Evolutionary conservation across 306 rosid species (phyloP).

Genomic region (Pterocarpus macrocarpus): DNA sequence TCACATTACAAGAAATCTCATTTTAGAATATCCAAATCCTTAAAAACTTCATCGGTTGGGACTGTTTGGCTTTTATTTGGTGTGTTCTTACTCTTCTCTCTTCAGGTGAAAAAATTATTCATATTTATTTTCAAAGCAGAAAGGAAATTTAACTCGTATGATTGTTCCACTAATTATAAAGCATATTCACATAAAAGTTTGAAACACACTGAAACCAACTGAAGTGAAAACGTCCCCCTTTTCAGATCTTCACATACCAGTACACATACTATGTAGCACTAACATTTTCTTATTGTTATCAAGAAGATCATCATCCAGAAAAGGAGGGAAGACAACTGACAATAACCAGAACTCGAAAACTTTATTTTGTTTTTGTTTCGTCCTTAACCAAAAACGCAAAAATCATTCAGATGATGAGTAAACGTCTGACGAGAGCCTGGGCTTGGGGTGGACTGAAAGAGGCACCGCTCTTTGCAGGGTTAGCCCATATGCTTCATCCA

Average conservation of each 20-base stretch:
- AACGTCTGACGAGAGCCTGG: constrained; percentile 53
- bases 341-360: background rate
- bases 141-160: background rate
- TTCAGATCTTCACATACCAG: background rate
- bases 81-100: background rate
- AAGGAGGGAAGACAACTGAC: background rate
- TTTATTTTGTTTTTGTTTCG: background rate
- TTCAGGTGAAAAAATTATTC: background rate
- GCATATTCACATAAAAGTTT: background rate
- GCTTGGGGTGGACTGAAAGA: constrained; percentile 59
- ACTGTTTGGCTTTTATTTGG: background rate
- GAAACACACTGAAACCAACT: background rate
- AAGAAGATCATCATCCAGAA: background rate
- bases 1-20: too few relatives aligned
- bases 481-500: constrained; percentile 83
- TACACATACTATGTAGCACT: background rate
- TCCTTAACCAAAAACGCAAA: background rate
- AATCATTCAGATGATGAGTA: constrained; percentile 38
- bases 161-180: background rate
- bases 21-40: too few relatives aligned
- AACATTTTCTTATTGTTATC: background rate
- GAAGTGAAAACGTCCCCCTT: background rate
- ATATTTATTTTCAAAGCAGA: background rate
- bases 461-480: constrained; percentile 75
- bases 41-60: too few relatives aligned